Evolutionary conservation across 495 filamentous ascomycete species (phyloP), one percentile per base, ranked within the genome.

Genomic region (Pyronema domesticum): DNA sequence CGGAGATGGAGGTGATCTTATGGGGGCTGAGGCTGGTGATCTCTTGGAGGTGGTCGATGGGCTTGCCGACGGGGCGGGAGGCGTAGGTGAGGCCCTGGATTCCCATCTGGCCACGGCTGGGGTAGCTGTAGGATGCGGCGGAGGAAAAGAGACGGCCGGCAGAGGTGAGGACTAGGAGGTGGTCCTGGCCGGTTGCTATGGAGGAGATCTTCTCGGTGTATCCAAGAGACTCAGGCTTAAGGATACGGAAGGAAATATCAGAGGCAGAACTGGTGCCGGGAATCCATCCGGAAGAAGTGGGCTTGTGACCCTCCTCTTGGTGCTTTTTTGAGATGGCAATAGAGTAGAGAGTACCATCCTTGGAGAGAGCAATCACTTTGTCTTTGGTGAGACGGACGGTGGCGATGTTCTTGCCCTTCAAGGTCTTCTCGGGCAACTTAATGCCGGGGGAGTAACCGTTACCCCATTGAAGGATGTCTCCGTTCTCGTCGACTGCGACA

Each of bases 381-480:
- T 94, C 88, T 50, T 74, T 71, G 0, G 88, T 94, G 52, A 94
- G 68, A 15, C 76, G 73, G 18, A 94, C 66, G 15, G 80, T 81
- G 33, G 69, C 69, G 48, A 98, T 67, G 58, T 89, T 76, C 67
- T 94, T 95, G 46, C 89, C 91, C 36, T 70, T 79, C 35, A 98
- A 65, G 11, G 89, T 95, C 56, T 72, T 69, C 2, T 73, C 75
- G 0, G 91, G 91, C 3, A 73, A 65, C 43, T 59, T 73, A 35
- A 69, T 65, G 0, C 74, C 70, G 43, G 71, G 69, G 9, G 80
- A 82, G 65, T 80, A 95, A 15, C 73, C 86, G 19, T 71, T 74
- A 3, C 91, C 91, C 91, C 91, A 98, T 68, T 95, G 89, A 13
- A 95, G 71, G 11, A 98, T 70, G 65, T 96, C 84, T 3, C 91